These are phyloP conservation scores for Intubia oerlemansii DNA, from an alignment of 2,329 filamentous ascomycete species.

Conservation along the genomic window DNA sequence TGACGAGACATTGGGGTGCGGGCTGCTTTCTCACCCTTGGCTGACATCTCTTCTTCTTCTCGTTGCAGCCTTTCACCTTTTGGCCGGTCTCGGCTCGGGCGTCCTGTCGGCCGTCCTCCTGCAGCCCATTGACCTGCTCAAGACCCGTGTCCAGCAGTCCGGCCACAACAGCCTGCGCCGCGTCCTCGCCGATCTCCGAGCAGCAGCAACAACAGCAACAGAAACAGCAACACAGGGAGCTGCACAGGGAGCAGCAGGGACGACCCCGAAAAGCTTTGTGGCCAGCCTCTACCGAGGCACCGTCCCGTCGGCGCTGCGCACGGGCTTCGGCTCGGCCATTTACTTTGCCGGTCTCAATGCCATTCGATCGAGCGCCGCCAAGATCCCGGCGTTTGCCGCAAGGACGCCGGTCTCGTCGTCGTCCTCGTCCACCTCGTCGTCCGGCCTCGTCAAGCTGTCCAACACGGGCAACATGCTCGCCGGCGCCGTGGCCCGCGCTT, in stretches of 20 bases:
- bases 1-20: too few species aligned
- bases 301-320: slow-evolving; percentile 77
- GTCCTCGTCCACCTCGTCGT: slow-evolving; percentile 23
- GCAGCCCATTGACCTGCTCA: slow-evolving; percentile 88
- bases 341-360: slow-evolving; percentile 77
- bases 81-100: slow-evolving; percentile 72
- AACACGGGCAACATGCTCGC: slow-evolving; percentile 71
- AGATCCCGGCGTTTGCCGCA: slow-evolving; percentile 15
- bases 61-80: slow-evolving; percentile 54
- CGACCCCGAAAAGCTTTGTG: slow-evolving; percentile 11
- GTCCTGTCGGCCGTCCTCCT: slow-evolving; percentile 74
- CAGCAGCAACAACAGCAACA: too few species aligned
- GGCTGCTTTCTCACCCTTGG: too few species aligned
- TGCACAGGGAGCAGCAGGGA: too few species aligned
- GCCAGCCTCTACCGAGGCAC: slow-evolving; percentile 79
- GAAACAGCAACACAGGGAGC: too few species aligned
- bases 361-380: slow-evolving; percentile 47
- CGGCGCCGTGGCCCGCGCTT: slow-evolving; percentile 63
- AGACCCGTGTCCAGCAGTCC: slow-evolving; percentile 87
- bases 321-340: slow-evolving; percentile 76
- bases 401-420: background rate
- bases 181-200: slow-evolving; percentile 49
- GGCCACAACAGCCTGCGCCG: slow-evolving; percentile 44
- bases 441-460: slow-evolving; percentile 59
- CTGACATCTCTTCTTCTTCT: background rate